Evolutionary conservation across 495 filamentous ascomycete genomes (phyloP).

Genomic region (Oleoguttula mirabilis): DNA sequence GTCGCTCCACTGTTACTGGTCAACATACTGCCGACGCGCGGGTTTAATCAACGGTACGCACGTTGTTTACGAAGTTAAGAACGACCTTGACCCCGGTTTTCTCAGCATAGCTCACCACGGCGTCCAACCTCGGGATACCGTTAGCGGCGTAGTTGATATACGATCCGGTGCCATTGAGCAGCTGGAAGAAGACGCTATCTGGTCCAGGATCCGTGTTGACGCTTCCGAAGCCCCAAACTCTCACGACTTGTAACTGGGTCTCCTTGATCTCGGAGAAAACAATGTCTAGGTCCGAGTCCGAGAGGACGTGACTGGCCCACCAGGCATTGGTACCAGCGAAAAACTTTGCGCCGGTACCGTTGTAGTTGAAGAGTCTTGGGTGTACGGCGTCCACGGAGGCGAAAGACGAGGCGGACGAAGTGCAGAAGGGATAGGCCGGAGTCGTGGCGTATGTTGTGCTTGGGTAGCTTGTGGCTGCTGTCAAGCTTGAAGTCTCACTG

Average conservation of each 20-base stretch:
- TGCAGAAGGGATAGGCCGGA: slow-evolving; percentile 6
- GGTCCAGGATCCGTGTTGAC: slow-evolving; percentile 13
- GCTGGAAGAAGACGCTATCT: slow-evolving; percentile 28
- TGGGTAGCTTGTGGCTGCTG: not conserved
- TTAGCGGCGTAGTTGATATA: slow-evolving; percentile 26
- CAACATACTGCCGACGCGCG: no score
- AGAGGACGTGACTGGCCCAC: slow-evolving; percentile 9
- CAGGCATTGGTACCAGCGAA: slow-evolving; percentile 14
- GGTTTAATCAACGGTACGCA: no score
- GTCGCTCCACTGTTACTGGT: slow-evolving; percentile 5
- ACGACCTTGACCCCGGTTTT: slow-evolving; percentile 5
- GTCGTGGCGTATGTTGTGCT: not conserved
- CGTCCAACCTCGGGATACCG: slow-evolving; percentile 13
- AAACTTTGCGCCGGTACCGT: slow-evolving; percentile 4
- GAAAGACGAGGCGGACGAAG: slow-evolving; percentile 1
- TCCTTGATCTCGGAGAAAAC: slow-evolving; percentile 11
- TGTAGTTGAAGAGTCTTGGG: slow-evolving; percentile 8
- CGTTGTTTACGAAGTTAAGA: slow-evolving; percentile 12
- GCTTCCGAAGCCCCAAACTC: slow-evolving; percentile 15
- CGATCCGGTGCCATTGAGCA: slow-evolving; percentile 28
- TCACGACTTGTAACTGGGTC: slow-evolving; percentile 4
- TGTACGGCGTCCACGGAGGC: slow-evolving; percentile 1
- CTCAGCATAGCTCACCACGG: slow-evolving; percentile 8
- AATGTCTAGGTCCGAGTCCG: slow-evolving; percentile 5
- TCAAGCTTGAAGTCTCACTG: not conserved